Evolutionary conservation across 768 basidiomycete species (phyloP).

Genomic region (Paxillus rubicundulus): DNA sequence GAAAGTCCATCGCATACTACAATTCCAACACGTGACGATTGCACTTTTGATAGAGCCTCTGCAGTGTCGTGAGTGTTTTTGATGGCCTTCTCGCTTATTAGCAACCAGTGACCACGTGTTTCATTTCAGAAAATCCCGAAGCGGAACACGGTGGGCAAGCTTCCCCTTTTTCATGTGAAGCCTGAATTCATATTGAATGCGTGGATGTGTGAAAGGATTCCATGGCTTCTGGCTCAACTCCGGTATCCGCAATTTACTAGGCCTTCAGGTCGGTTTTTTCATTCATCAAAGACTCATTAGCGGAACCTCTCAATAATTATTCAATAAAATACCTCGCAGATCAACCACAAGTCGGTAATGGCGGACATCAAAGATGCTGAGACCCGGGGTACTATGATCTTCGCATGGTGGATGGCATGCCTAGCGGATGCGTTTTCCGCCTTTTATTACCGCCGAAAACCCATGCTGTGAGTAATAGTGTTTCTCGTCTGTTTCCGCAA

Average conservation of each 20-base stretch:
- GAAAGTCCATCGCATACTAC: constrained; percentile 81
- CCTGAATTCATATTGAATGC: constrained; percentile 15
- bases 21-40: constrained; percentile 78
- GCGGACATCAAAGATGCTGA: constrained; percentile 71
- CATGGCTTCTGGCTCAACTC: constrained; percentile 83
- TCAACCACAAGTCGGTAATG: constrained; percentile 82
- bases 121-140: constrained; percentile 61
- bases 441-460: constrained; percentile 82
- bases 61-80: constrained; percentile 73
- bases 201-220: constrained; percentile 49
- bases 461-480: constrained; percentile 52
- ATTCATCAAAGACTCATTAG: constrained; percentile 6
- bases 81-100: background rate
- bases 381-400: constrained; percentile 79
- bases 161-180: constrained; percentile 12
- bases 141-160: constrained; percentile 59
- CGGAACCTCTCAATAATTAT: background rate
- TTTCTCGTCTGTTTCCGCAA: background rate
- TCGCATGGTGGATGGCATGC: constrained; percentile 94
- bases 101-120: constrained; percentile 6
- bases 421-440: constrained; percentile 80
- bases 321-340: constrained; percentile 40
- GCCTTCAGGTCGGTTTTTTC: constrained; percentile 55
- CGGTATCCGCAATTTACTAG: constrained; percentile 74
- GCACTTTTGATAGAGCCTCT: constrained; percentile 78